Conservation (phyloP, 176 grass and related monocot genomes). For the Tuctoria greenei region DNA sequence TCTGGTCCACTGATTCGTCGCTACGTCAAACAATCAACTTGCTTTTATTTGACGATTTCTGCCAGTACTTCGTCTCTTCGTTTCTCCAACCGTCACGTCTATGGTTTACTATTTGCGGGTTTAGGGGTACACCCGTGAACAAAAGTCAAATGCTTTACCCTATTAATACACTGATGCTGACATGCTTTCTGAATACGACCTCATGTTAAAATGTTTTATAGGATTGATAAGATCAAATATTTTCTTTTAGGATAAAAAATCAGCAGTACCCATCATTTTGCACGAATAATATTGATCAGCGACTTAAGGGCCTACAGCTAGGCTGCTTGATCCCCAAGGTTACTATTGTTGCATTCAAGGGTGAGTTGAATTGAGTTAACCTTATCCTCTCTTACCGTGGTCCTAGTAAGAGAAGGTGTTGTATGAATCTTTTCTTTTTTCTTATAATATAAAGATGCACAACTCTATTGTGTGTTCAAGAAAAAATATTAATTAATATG, state of each 20-base stretch:
- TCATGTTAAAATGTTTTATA: not conserved
- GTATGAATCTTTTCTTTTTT: too few species aligned
- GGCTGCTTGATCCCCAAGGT: too few species aligned
- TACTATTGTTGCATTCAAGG: too few species aligned
- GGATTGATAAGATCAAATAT: not conserved
- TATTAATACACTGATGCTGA: not conserved
- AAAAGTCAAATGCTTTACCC: conserved; percentile 16
- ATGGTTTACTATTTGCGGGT: not conserved
- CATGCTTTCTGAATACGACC: not conserved
- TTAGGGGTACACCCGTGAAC: not conserved
- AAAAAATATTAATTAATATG: not conserved
- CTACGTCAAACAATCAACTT: not conserved
- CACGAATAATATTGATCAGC: not conserved
- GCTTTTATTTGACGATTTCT: not conserved
- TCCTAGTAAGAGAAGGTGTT: too few species aligned
- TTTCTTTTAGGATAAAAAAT: conserved; percentile 30
- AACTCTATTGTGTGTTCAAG: too few species aligned
- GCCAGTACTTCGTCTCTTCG: not conserved
- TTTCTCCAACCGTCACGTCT: not conserved
- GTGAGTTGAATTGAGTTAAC: too few species aligned
- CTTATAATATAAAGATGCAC: too few species aligned
- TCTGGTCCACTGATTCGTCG: not conserved
- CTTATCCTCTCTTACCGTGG: too few species aligned
- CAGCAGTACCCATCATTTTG: conserved; percentile 1
- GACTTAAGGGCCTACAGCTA: too few species aligned